phyloP scores from a whole-genome alignment of 306 rosid species.

The Biancaea sappan region DNA sequence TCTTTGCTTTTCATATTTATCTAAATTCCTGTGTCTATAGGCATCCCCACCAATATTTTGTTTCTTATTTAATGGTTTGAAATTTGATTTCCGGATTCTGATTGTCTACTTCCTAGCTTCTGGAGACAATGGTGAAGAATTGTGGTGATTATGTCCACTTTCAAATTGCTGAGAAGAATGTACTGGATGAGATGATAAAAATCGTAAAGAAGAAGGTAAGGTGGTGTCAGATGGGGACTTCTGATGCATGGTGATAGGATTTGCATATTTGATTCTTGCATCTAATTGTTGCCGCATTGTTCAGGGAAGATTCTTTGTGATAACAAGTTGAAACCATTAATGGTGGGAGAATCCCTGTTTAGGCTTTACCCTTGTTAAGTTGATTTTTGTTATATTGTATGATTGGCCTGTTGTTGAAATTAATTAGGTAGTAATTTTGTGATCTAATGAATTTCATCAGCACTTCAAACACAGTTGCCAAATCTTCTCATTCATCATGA shows the following conservation, averaged over 20 bases:
- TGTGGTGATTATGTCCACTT: constrained; percentile 91
- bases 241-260: constrained; percentile 26
- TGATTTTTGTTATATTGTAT: neutral
- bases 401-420: neutral
- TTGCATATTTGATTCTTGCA: constrained; percentile 27
- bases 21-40: constrained; percentile 21
- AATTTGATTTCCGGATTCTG: constrained; percentile 40
- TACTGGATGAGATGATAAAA: constrained; percentile 94
- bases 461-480: neutral
- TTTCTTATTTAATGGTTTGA: constrained; percentile 15
- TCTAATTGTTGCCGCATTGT: constrained; percentile 4
- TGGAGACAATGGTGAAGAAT: constrained; percentile 99
- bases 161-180: constrained; percentile 87
- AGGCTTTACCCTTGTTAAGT: constrained; percentile 1
- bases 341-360: constrained; percentile 11
- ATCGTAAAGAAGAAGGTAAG: constrained; percentile 93
- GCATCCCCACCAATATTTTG: neutral
- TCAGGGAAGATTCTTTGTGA: neutral
- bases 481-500: constrained; percentile 12
- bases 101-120: constrained; percentile 58
- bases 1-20: constrained; percentile 13
- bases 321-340: neutral
- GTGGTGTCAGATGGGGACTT: constrained; percentile 19
- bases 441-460: neutral
- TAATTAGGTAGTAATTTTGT: neutral